These are phyloP conservation scores for Heliamphora exappendiculata DNA, from an alignment of 148 eudicot genomes.

Conservation along the genomic window DNA sequence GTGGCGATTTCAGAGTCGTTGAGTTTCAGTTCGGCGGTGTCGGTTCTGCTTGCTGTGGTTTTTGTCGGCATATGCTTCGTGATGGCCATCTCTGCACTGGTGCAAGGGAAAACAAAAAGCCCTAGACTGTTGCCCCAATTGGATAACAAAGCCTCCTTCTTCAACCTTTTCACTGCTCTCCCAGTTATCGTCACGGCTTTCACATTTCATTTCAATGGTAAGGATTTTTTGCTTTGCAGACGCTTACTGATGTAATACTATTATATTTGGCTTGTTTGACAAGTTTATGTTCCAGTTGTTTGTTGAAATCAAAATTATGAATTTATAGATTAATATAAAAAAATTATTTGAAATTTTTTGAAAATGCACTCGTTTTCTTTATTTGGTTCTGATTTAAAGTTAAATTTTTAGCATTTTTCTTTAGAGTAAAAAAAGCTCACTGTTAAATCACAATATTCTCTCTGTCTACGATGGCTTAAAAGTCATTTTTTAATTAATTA, in stretches of 20 bases:
- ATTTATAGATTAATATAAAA: too few relatives aligned
- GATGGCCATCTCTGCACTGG: constrained; percentile 61
- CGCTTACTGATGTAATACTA: background rate
- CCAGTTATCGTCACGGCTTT: constrained; percentile 94
- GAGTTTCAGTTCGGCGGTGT: constrained; percentile 72
- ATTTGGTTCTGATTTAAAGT: too few relatives aligned
- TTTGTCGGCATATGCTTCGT: constrained; percentile 73
- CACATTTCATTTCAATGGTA: constrained; percentile 95
- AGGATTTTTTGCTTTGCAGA: background rate
- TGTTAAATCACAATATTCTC: too few relatives aligned
- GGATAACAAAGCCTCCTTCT: constrained; percentile 45
- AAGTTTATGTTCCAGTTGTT: too few relatives aligned
- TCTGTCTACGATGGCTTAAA: too few relatives aligned
- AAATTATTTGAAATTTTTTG: too few relatives aligned
- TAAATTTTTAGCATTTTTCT: too few relatives aligned
- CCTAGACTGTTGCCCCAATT: constrained; percentile 60
- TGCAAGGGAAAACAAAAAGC: constrained; percentile 50
- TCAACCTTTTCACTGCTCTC: constrained; percentile 79
- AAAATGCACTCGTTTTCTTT: too few relatives aligned
- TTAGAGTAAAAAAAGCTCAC: too few relatives aligned
- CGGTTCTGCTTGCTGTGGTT: constrained; percentile 75
- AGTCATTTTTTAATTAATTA: too few relatives aligned
- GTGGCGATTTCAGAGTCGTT: constrained; percentile 55
- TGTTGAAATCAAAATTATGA: too few relatives aligned
- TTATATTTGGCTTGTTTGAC: background rate